phyloP scores from a whole-genome alignment of 2,329 filamentous ascomycete genomes.

The Apiospora marii region DNA sequence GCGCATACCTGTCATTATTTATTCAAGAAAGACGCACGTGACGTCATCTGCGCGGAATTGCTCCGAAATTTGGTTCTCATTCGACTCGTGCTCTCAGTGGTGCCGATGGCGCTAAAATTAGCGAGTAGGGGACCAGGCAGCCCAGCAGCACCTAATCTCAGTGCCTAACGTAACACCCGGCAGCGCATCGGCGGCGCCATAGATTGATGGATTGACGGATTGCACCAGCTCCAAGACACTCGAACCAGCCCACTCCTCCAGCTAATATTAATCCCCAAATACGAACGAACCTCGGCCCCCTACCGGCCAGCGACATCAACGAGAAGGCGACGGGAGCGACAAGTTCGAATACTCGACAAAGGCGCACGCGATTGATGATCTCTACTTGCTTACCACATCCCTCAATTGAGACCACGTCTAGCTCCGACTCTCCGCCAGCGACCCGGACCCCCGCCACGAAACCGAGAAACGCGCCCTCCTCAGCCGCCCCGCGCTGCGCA shows the following conservation, averaged over 20 bases:
- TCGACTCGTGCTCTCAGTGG: neutral
- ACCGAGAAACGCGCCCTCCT: neutral
- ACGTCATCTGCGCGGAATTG: conserved; percentile 10
- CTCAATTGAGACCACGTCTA: neutral
- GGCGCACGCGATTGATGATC: neutral
- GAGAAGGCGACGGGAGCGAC: neutral
- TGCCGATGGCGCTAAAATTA: conserved; percentile 1
- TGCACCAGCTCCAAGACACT: neutral
- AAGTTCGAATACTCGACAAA: neutral
- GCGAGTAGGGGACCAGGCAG: neutral
- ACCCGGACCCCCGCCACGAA: neutral
- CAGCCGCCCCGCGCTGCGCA: neutral
- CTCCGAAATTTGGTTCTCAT: neutral
- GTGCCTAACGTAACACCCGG: neutral
- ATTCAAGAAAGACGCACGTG: neutral
- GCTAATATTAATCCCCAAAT: neutral
- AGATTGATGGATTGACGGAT: neutral
- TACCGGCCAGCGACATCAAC: neutral
- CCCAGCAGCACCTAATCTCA: neutral
- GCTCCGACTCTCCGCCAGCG: neutral
- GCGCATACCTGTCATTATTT: neutral
- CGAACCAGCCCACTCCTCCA: neutral
- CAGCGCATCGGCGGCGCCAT: neutral
- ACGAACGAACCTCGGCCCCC: conserved; percentile 5
- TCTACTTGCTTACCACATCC: too few relatives aligned